phyloP scores from a whole-genome alignment of 768 basidiomycete genomes.

The Suillus americanus region DNA sequence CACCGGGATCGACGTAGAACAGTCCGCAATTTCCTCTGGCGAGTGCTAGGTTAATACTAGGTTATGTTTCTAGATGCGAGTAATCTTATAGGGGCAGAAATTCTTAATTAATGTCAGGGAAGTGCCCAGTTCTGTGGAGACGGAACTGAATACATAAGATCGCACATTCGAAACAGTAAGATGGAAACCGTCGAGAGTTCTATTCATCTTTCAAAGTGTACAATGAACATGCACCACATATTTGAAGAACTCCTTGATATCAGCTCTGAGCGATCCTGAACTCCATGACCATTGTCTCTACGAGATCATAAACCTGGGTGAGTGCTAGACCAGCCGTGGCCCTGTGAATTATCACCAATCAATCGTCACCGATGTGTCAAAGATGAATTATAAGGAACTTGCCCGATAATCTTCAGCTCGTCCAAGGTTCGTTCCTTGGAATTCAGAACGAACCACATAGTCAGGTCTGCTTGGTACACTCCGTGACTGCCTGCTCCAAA shows the following conservation, averaged over 20 bases:
- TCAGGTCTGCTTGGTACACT: slow-evolving; percentile 44
- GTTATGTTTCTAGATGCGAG: background rate
- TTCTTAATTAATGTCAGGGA: too few relatives aligned
- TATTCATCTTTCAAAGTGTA: too few relatives aligned
- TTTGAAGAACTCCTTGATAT: background rate
- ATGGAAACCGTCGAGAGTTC: background rate
- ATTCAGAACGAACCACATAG: slow-evolving; percentile 46
- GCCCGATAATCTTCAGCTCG: slow-evolving; percentile 21
- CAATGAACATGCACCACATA: too few relatives aligned
- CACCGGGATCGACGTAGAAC: background rate
- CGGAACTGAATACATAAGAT: too few relatives aligned
- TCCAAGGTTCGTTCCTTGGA: slow-evolving; percentile 42
- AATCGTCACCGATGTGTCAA: background rate
- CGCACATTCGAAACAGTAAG: background rate
- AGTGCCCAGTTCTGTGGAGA: too few relatives aligned
- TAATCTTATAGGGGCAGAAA: background rate
- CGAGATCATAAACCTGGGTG: slow-evolving; percentile 27
- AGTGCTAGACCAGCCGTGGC: slow-evolving; percentile 19
- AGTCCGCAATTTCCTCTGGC: background rate
- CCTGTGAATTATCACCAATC: slow-evolving; percentile 10
- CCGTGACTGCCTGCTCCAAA: slow-evolving; percentile 42
- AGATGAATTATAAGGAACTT: background rate
- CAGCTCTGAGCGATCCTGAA: slow-evolving; percentile 17
- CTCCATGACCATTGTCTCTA: slow-evolving; percentile 23
- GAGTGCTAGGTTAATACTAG: background rate